phyloP scores from a whole-genome alignment of 108 stramenopile species.

The Nannochloropsis gaditana region DNA sequence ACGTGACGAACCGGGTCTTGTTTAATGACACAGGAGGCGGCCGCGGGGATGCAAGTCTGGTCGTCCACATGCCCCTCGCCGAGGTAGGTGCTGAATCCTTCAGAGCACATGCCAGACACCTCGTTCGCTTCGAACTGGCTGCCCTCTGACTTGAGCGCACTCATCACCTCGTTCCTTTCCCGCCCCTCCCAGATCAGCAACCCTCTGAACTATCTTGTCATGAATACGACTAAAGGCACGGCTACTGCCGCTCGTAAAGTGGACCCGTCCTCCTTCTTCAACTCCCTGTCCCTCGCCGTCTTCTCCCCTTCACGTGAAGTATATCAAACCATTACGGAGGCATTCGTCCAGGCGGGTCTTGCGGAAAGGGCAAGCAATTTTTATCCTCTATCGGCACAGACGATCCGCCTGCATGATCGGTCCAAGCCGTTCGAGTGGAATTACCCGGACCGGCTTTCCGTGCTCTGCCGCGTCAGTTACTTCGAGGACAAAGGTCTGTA shows the following conservation, averaged over 20 bases:
- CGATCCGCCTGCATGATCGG: background rate
- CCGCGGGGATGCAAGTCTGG: background rate
- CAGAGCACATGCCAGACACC: too few relatives aligned
- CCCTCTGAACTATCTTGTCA: background rate
- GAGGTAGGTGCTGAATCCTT: background rate
- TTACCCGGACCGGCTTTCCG: background rate
- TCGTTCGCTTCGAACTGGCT: background rate
- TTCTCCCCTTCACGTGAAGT: background rate
- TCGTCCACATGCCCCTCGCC: background rate
- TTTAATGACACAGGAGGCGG: background rate
- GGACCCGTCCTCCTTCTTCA: background rate
- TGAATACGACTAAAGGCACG: background rate
- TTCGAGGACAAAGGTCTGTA: background rate
- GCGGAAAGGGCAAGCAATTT: background rate
- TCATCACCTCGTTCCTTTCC: background rate
- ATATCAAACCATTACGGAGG: background rate
- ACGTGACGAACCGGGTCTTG: background rate
- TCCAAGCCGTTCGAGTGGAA: conserved; percentile 13
- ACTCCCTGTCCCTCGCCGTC: conserved; percentile 9
- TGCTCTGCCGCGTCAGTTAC: background rate
- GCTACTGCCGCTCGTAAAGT: background rate
- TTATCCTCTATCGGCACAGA: background rate
- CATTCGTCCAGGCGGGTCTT: background rate
- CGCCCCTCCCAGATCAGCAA: background rate
- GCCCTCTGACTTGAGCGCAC: background rate